phyloP scores from a whole-genome alignment of 768 basidiomycete species.

The Psilocybe cyanescens region DNA sequence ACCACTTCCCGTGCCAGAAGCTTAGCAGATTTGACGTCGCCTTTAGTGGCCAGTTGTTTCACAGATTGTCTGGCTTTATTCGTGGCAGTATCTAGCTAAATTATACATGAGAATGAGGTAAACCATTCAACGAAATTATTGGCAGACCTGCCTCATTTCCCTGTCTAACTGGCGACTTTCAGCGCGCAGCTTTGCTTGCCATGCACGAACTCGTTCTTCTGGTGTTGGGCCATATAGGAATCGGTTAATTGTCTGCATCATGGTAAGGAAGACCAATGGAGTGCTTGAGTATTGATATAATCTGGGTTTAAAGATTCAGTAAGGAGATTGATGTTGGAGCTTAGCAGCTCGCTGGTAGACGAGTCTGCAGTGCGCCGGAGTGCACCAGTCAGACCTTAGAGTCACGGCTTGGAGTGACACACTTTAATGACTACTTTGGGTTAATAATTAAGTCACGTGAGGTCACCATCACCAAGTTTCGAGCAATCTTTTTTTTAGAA shows the following conservation, averaged over 20 bases:
- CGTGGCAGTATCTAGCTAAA: slow-evolving; percentile 81
- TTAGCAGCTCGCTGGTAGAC: background rate
- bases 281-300: background rate
- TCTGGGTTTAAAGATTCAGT: too few relatives aligned
- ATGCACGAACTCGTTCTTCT: slow-evolving; percentile 89
- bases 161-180: slow-evolving; percentile 86
- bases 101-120: slow-evolving; percentile 16
- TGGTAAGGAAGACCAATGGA: background rate
- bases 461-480: too few relatives aligned
- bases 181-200: slow-evolving; percentile 86
- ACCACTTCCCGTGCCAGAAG: slow-evolving; percentile 96
- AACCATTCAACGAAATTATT: slow-evolving; percentile 13
- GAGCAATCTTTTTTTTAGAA: too few relatives aligned
- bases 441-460: background rate
- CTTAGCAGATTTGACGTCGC: slow-evolving; percentile 90
- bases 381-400: background rate
- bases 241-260: slow-evolving; percentile 87
- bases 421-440: background rate
- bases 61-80: slow-evolving; percentile 80
- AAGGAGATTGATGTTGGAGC: background rate
- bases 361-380: background rate
- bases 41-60: slow-evolving; percentile 89
- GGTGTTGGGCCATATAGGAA: slow-evolving; percentile 96
- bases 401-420: background rate
- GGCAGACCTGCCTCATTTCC: slow-evolving; percentile 92